Percentiles rank a stretch among this genome's conserved stretches.
phyloP scores from a whole-genome alignment of 768 basidiomycete genomes.

The Pulveroboletus ravenelii region DNA sequence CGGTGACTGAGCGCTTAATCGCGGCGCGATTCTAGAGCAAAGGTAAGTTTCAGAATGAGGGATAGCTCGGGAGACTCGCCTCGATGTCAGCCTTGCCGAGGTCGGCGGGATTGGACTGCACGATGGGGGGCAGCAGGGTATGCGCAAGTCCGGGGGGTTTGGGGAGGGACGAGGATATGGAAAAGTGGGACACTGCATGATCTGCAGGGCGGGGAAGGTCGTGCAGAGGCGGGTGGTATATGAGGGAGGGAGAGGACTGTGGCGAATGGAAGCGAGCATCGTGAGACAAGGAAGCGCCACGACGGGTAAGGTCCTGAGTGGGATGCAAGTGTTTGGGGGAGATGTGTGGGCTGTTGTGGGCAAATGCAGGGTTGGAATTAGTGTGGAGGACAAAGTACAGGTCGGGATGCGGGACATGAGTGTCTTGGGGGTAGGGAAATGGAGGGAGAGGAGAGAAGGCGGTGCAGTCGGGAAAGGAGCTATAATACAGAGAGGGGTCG shows the following conservation, averaged over 20 bases:
- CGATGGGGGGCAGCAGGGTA: conserved; percentile 31
- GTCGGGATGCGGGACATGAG: conserved; percentile 25
- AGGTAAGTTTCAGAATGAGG: conserved; percentile 10
- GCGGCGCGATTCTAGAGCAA: conserved; percentile 24
- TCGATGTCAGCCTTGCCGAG: conserved; percentile 22
- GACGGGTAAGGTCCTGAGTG: conserved; percentile 19
- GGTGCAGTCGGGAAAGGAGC: conserved; percentile 24
- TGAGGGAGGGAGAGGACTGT: conserved; percentile 22
- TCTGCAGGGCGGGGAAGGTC: conserved; percentile 22
- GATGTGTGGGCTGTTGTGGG: conserved; percentile 20
- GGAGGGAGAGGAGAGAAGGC: conserved; percentile 20
- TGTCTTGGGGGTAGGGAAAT: conserved; percentile 27
- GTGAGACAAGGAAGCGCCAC: conserved; percentile 18
- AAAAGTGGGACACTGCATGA: conserved; percentile 15
- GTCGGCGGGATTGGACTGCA: conserved; percentile 32
- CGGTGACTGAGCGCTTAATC: conserved; percentile 21
- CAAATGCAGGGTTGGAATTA: conserved; percentile 15
- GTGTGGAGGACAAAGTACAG: conserved; percentile 24
- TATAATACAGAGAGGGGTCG: conserved; percentile 33
- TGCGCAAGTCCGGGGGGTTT: conserved; percentile 25
- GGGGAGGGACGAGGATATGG: conserved; percentile 18
- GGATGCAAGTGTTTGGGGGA: conserved; percentile 28
- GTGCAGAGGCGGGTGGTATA: conserved; percentile 24
- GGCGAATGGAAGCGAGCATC: conserved; percentile 29
- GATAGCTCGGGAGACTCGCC: conserved; percentile 6